Evolutionary conservation across 495 filamentous ascomycete species (phyloP), one percentile per base, ranked within the genome.

Genomic region (Lepidopterella palustris): DNA sequence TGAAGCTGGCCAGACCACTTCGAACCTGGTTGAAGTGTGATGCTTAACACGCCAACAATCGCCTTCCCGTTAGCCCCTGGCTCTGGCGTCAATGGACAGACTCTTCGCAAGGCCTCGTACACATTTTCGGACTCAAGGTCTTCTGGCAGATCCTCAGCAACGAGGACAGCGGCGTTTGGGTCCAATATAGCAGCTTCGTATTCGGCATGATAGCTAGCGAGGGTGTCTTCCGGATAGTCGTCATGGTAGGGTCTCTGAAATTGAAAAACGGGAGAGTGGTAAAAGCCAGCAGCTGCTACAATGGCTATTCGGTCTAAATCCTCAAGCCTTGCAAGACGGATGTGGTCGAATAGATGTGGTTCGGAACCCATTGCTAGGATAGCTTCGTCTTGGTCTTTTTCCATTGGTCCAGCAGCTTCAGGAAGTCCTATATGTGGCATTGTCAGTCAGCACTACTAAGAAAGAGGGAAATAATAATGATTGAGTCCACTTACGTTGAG

Each of bases 231-330:
- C 5, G 63, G 58, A 35, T 39, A 62, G 6, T 54, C 42, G 15
- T 59, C 58, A 61, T 58, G 47, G 50, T 48, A 32, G 21, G 58
- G 55, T 31, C 63, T 47, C 35, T 66, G 63, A 26, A 58, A 66
- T n/a, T 59, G 58, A 40, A 66, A 66, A 20, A 54, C 56, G 0
- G 63, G 63, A 24, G 63, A 66, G n/a, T 42, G 48, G 45, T 39
- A 66, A 45, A 66, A 66, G 21, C 63, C 63, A 0, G 63, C 63
- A 5, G 63, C 63, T 3, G 63, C 63, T 3, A 66, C 59, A 4
- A 55, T 48, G 11, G 63, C 63, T 25, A 66, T 62, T 40, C 63
- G 63, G 18, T 47, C 25, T 50, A 66, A 24, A 20, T 66, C 63
- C 0, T 54, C 29, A 8, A 59, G 25, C 11, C 53, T 66, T 5